Conservation (phyloP, 75 land plant genomes). For the Pseudotsuga menziesii region DNA sequence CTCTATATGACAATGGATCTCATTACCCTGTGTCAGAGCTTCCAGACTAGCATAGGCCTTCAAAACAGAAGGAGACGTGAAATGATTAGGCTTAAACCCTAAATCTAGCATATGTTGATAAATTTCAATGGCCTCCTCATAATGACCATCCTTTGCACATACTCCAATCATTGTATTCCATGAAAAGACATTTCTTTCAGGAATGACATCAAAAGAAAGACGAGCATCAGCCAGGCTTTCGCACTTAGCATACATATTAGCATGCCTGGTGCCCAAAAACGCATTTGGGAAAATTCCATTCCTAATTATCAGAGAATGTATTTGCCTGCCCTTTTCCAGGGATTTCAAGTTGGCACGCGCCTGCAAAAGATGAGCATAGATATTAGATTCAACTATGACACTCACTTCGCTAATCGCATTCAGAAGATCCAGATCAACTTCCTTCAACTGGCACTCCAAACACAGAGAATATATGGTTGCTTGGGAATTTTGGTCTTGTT, state of each 20-base stretch:
- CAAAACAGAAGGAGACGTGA: constrained; percentile 34
- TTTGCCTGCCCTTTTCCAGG: constrained; percentile 30
- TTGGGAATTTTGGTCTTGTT: not conserved
- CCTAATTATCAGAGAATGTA: constrained; percentile 42
- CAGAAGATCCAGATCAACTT: not conserved
- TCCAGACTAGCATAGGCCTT: constrained; percentile 43
- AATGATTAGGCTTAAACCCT: constrained; percentile 36
- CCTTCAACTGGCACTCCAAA: not conserved
- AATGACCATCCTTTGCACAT: constrained; percentile 25
- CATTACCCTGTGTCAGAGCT: constrained; percentile 25
- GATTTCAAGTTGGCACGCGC: constrained; percentile 40
- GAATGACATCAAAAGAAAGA: constrained; percentile 39
- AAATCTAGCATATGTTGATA: constrained; percentile 39
- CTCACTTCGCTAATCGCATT: not conserved
- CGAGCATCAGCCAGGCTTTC: constrained; percentile 33
- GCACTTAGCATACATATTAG: constrained; percentile 46
- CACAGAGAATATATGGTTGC: not conserved
- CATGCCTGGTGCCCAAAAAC: constrained; percentile 33
- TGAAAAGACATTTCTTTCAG: constrained; percentile 38
- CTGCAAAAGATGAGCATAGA: constrained; percentile 27
- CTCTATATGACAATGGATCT: constrained; percentile 43
- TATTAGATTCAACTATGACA: not conserved
- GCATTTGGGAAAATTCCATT: constrained; percentile 18
- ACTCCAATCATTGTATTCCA: constrained; percentile 66
- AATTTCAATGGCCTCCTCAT: constrained; percentile 23